Evolutionary conservation across 331 rosid species (phyloP).

Genomic region (Quercus phellos): DNA sequence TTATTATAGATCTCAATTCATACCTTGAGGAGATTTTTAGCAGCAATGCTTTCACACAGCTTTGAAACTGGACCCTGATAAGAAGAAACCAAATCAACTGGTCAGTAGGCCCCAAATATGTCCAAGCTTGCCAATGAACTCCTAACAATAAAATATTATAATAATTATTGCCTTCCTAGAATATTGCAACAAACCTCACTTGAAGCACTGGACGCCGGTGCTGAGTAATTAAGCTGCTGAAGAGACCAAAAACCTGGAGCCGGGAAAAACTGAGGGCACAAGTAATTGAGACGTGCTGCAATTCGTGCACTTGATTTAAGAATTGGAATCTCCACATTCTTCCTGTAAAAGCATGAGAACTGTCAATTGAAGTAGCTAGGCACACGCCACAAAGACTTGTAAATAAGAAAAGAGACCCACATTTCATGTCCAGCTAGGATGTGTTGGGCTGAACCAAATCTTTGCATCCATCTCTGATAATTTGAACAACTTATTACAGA

Average conservation of each 20-base stretch:
- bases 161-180: constrained; percentile 14
- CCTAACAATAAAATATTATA: constrained; percentile 18
- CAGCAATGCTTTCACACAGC: constrained; percentile 44
- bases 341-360: constrained; percentile 48
- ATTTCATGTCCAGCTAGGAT: constrained; percentile 90
- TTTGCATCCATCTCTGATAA: constrained; percentile 84
- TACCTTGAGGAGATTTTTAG: constrained; percentile 94
- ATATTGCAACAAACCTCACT: constrained; percentile 65
- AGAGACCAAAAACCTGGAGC: constrained; percentile 79
- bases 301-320: constrained; percentile 81
- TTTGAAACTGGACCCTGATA: constrained; percentile 52
- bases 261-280: constrained; percentile 93
- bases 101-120: constrained; percentile 3
- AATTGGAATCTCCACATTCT: constrained; percentile 76
- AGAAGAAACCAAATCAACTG: constrained; percentile 10
- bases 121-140: constrained; percentile 2
- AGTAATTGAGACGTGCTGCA: constrained; percentile 69
- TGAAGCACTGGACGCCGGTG: constrained; percentile 38
- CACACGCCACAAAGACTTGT: not conserved
- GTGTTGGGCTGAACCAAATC: constrained; percentile 73
- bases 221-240: constrained; percentile 34
- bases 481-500: constrained; percentile 44
- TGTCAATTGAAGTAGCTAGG: constrained; percentile 10
- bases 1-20: constrained; percentile 1
- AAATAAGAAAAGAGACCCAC: constrained; percentile 34